phyloP scores from a whole-genome alignment of 2,329 filamentous ascomycete genomes.

The Monosporascus sp. region DNA sequence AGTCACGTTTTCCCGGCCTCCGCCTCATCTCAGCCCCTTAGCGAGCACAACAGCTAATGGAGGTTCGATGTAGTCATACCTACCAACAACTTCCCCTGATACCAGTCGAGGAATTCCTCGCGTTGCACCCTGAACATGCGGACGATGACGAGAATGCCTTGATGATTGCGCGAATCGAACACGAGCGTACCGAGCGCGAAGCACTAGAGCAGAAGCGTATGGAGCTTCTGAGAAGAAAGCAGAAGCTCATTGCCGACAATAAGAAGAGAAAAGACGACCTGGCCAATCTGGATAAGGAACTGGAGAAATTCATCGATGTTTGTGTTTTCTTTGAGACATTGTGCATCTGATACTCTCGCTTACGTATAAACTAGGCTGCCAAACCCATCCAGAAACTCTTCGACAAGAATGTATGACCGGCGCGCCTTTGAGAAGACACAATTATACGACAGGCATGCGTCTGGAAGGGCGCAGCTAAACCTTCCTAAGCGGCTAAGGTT shows the following conservation, averaged over 20 bases:
- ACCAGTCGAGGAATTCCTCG: conserved; percentile 75
- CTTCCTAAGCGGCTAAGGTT: too few relatives aligned
- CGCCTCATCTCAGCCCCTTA: conserved; percentile 5
- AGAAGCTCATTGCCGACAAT: conserved; percentile 64
- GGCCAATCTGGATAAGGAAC: conserved; percentile 81
- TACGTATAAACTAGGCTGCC: conserved; percentile 53
- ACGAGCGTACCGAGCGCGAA: conserved; percentile 81
- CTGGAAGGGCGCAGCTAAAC: too few relatives aligned
- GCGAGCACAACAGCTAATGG: conserved; percentile 18
- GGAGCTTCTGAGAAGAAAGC: conserved; percentile 62
- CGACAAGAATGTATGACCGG: conserved; percentile 49
- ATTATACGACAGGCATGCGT: too few relatives aligned
- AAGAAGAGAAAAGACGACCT: conserved; percentile 92
- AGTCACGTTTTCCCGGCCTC: neutral
- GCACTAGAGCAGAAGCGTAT: conserved; percentile 79
- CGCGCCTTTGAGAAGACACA: neutral
- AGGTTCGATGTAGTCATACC: conserved; percentile 58
- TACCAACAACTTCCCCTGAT: conserved; percentile 83
- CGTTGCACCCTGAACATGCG: conserved; percentile 68
- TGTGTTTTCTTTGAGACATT: conserved; percentile 28
- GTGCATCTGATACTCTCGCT: conserved; percentile 14
- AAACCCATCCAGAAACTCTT: conserved; percentile 85
- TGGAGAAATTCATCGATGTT: conserved; percentile 91
- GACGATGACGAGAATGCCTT: conserved; percentile 70
- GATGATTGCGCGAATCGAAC: conserved; percentile 85